A percentile compares a stretch with the other conserved stretches of the same genome.
phyloP scores from a whole-genome alignment of 2,329 filamentous ascomycete genomes.

The Alternaria ventricosa region DNA sequence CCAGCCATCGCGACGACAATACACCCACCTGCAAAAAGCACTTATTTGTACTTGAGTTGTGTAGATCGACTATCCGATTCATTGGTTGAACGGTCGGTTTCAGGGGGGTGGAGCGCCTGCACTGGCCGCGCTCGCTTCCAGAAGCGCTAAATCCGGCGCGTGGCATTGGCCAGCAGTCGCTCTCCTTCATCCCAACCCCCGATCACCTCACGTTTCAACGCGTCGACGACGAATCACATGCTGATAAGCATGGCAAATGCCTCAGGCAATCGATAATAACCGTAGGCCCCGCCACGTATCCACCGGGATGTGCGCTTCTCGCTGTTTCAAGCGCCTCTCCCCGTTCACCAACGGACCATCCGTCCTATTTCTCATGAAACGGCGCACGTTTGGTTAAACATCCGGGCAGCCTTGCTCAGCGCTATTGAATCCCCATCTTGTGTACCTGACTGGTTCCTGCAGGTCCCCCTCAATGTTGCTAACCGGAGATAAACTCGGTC shows the following conservation, averaged over 20 bases:
- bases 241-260: slow-evolving; percentile 3
- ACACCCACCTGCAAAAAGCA: neutral
- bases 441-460: slow-evolving; percentile 24
- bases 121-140: slow-evolving; percentile 6
- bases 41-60: neutral
- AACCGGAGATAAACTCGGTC: slow-evolving; percentile 24
- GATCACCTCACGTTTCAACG: slow-evolving; percentile 25
- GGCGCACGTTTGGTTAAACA: slow-evolving; percentile 29
- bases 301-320: slow-evolving; percentile 17
- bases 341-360: slow-evolving; percentile 21
- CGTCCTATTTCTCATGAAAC: slow-evolving; percentile 42
- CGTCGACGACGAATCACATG: slow-evolving; percentile 17
- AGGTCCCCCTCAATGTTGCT: slow-evolving; percentile 24
- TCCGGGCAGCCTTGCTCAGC: slow-evolving; percentile 19
- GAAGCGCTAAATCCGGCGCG: slow-evolving; percentile 13
- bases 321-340: slow-evolving; percentile 34
- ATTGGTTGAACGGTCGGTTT: slow-evolving; percentile 15
- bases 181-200: slow-evolving; percentile 13
- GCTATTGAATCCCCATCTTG: slow-evolving; percentile 14
- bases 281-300: slow-evolving; percentile 15
- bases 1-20: neutral
- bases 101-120: slow-evolving; percentile 10
- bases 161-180: slow-evolving; percentile 18
- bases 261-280: slow-evolving; percentile 10
- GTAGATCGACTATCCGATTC: neutral